phyloP scores from a whole-genome alignment of 129 eudicot species.

The Centaurea solstitialis region DNA sequence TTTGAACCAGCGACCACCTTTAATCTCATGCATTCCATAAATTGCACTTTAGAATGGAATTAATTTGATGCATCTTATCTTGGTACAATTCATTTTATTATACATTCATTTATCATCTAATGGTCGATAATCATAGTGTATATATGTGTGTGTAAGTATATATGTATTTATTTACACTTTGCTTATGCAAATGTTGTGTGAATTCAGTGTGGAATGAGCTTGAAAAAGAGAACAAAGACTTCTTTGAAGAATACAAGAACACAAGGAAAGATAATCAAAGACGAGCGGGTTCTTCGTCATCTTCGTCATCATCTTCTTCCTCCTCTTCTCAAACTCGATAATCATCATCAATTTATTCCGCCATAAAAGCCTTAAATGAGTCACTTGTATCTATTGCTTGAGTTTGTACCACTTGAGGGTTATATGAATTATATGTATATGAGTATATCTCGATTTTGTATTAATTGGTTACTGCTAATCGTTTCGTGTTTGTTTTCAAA shows the following conservation, averaged over 20 bases:
- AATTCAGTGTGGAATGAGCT: constrained; percentile 75
- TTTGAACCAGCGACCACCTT: too few relatives aligned
- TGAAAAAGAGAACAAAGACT: constrained; percentile 75
- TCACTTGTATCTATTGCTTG: constrained; percentile 1
- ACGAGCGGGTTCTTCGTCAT: neutral
- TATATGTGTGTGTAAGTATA: too few relatives aligned
- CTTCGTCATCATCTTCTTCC: neutral
- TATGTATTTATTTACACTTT: neutral
- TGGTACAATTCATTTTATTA: too few relatives aligned
- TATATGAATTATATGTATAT: neutral
- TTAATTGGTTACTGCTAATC: neutral
- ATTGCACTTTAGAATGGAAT: too few relatives aligned
- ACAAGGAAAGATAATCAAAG: constrained; percentile 27
- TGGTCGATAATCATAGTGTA: too few relatives aligned
- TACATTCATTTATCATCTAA: too few relatives aligned
- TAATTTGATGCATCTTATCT: too few relatives aligned
- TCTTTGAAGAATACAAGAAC: constrained; percentile 57
- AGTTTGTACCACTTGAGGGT: constrained; percentile 9
- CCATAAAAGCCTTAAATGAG: neutral
- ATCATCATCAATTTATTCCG: neutral
- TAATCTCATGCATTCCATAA: too few relatives aligned
- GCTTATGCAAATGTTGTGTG: constrained; percentile 19
- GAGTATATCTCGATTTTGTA: neutral
- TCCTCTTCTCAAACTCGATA: constrained; percentile 6
- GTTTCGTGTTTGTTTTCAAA: neutral